Conservation (phyloP, 1,139 yeast species). For the Maudiozyma humilis region DNA sequence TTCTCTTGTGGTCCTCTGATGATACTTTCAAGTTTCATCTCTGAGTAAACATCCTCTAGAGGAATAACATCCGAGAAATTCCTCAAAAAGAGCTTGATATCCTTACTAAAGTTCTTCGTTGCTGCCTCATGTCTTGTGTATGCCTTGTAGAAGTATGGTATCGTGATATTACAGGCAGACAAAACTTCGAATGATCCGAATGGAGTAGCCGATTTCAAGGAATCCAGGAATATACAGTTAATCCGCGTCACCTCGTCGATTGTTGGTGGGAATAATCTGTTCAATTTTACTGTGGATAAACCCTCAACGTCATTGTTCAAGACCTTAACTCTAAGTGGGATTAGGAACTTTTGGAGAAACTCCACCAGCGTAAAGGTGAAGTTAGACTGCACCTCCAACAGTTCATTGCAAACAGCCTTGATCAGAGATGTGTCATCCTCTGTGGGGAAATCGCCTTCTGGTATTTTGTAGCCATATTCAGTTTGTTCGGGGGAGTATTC, state of each 20-base stretch:
- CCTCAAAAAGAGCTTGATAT: conserved; percentile 31
- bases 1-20: conserved; percentile 62
- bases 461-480: conserved; percentile 49
- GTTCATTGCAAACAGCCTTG: conserved; percentile 53
- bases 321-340: conserved; percentile 68
- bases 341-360: conserved; percentile 66
- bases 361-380: conserved; percentile 64
- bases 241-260: conserved; percentile 87
- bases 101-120: conserved; percentile 46
- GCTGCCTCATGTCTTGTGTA: conserved; percentile 93
- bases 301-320: conserved; percentile 46
- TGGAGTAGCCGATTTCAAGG: conserved; percentile 56
- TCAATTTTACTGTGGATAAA: conserved; percentile 52
- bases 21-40: conserved; percentile 56
- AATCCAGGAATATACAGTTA: conserved; percentile 73
- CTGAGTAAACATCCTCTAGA: conserved; percentile 37
- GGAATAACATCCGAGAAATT: conserved; percentile 25
- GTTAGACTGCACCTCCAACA: conserved; percentile 62
- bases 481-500: conserved; percentile 90
- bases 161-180: conserved; percentile 67
- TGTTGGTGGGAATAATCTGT: conserved; percentile 84
- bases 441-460: conserved; percentile 19
- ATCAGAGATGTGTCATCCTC: conserved; percentile 31
- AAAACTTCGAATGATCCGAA: conserved; percentile 68
- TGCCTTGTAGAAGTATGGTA: conserved; percentile 88